Base-by-base conservation (phyloP, 139 green algal genomes). In the Ettlia oleoabundans region DNA sequence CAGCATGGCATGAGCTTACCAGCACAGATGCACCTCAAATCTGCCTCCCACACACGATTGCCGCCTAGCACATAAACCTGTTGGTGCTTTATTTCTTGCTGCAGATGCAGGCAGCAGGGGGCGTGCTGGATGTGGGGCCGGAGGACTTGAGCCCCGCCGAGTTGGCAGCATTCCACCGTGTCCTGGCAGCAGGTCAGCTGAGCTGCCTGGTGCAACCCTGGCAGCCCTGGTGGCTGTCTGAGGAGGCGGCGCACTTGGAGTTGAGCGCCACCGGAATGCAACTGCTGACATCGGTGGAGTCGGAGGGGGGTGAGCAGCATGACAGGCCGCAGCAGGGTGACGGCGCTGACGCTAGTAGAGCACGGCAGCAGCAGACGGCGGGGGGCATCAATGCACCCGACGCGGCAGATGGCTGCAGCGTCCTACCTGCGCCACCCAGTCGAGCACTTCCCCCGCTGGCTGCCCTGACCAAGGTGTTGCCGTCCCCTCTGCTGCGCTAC, bases 181-280 rank as follows among this genome's bases (percentile, higher is more conserved):
- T 81, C 1, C 35, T 93, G 30, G 82, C 76, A 4, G 70, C 73
- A 4, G 85, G 78, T 3, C 33, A 65, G 26, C 52, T 90, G 33
- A 76, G 58, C 32, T 52, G 62, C 2, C 55, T 84, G 32, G 40
- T 93, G 18, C 5, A 80, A 30, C 61, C 79, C 1, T 94, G 90
- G 90, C 30, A 76, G 63, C 91, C 91, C 32, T 94, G 91, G 91
- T 94, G 91, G 91, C 55, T 80, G 9, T 30, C 61, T 2, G 7
- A 61, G 7, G 91, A 88, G 53, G 91, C 88, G 6, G 62, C 33
- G 0, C 38, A 67, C 13, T 79, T 93, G 33, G 53, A 53, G 8
- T 75, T 94, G 3, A 62, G 67, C 6, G 38, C 78, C 4, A 40
- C 38, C 19, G 89, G 89, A 10, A 92, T 78, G 43, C 24, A 67